Evolutionary conservation across 2,329 filamentous ascomycete genomes (phyloP), one percentile per base, ranked within the genome.

Genomic region (Arthrobotrys pseudoclavata): DNA sequence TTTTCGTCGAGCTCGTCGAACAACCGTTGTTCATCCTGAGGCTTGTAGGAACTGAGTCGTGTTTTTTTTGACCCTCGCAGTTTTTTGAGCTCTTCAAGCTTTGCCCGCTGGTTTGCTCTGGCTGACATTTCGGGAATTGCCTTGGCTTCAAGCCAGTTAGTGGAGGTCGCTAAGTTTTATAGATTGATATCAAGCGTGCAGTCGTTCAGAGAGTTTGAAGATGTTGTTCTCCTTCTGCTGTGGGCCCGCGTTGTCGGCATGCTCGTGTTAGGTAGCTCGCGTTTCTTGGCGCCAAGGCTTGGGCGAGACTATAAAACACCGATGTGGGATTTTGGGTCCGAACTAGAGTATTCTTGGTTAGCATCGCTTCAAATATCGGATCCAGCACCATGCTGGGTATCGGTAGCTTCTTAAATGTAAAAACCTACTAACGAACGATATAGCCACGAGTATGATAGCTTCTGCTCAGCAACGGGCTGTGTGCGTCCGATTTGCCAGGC

Each of bases 1-100:
- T 96, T 95, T 82, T 99, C 96, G 82, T 98, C 94, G 57, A 99
- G 94, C 82, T 97, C 94, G 79, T 98, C 96, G 85, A 98, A 99
- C 52, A 99, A 86, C 81, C 92, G 90, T 80, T 91, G 89, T 81
- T 92, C 91, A 79, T 98, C 91, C 81, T 93, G 89, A 79, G 97
- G 89, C 84, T 97, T 87, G 85, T 98, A 99, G 76, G 88, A 90
- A 81, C 94, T 91, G 80, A 97, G 90, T 80, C 91, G 91, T 85
- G 96, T 97, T 87, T 97, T 97, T 85, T 96, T 96, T 67, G 94
- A 89, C 82, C 92, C 90, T 82, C 94, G 91, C 80, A 97, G 89
- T 83, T 92, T 94, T 82, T 89, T 89, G 80, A 98, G 89, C 87
- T 97, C 92, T 64, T 92, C 94, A 80, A 91, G 87, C 85, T 86